Evolutionary conservation across 1,284 basidiomycete genomes (phyloP), one percentile per base, ranked within the genome.

Genomic region (Ceratobasidium sp.): DNA sequence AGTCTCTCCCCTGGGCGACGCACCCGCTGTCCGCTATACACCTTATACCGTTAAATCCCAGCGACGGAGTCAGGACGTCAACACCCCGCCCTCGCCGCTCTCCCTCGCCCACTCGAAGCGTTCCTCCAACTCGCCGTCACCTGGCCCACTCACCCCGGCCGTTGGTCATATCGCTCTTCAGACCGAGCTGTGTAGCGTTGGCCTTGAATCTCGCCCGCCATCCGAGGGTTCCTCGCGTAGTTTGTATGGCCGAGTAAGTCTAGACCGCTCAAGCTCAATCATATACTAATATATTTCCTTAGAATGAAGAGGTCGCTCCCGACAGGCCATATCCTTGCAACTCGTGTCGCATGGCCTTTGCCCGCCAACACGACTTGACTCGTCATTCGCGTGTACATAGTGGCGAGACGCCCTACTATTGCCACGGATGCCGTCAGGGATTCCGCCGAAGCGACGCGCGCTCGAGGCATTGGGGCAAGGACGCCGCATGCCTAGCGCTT

Each of bases 361-460:
- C 89, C 5, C 87, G 92, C 62, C 92, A 91, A 79, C 91, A 93
- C 79, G 92, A 94, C 81, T 85, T 93, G 56, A 92, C 92, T 83
- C 88, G 92, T 15, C 92, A 94, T 82, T 82, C 87, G 34, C 89
- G 88, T 79, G 84, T 91, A 44, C 92, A 93, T 81, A 74, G 71
- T 34, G 90, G 90, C 73, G 88, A 86, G 80, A 89, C 87, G 76
- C 90, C 89, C 29, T 94, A 89, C 88, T 88, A 89, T 79, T 94
- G 92, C 80, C 85, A 84, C 49, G 91, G 90, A 0, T 93, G 92
- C 81, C 87, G 86, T 51, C 92, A 92, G 83, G 84, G 90, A 32
- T 94, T 94, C 81, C 91, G 91, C 3, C 85, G 91, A 40, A 86
- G 91, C 40, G 92, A 94, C 81, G 92, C 92, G 9, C 90, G 93